phyloP scores from a whole-genome alignment of 176 grass and related monocot species.

The Eragrostis nindensis region DNA sequence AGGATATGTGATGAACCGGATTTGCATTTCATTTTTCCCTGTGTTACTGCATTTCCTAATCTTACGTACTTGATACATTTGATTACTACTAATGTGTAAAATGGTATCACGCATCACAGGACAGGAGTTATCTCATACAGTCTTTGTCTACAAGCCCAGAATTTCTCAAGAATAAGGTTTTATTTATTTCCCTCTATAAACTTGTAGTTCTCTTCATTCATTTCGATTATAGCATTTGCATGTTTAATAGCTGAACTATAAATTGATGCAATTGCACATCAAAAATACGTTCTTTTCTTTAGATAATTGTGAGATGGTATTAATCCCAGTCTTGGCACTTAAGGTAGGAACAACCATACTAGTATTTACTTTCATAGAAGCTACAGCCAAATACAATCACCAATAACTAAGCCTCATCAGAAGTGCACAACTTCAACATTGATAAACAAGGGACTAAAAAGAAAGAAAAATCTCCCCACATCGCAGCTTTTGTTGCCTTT shows the following conservation, averaged over 20 bases:
- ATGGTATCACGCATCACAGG: constrained; percentile 35
- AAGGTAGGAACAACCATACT: too few relatives aligned
- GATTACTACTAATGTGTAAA: constrained; percentile 3
- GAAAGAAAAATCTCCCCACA: too few relatives aligned
- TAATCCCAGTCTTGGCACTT: too few relatives aligned
- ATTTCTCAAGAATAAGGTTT: constrained; percentile 79
- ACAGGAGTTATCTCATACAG: constrained; percentile 62
- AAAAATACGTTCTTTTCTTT: constrained; percentile 10
- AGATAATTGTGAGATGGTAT: too few relatives aligned
- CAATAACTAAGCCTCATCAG: too few relatives aligned
- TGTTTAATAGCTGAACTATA: neutral
- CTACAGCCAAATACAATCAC: too few relatives aligned
- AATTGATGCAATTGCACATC: neutral
- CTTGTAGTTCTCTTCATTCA: neutral
- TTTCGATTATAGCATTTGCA: neutral
- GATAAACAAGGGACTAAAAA: too few relatives aligned
- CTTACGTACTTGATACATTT: neutral
- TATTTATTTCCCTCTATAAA: constrained; percentile 4
- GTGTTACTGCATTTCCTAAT: constrained; percentile 16
- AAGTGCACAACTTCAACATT: too few relatives aligned
- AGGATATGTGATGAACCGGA: constrained; percentile 24
- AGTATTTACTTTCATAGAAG: too few relatives aligned
- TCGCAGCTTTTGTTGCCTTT: too few relatives aligned
- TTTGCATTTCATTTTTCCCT: constrained; percentile 16
- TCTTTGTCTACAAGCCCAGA: constrained; percentile 77